These are phyloP conservation scores for Oryza coarctata DNA, from an alignment of 176 grass and related monocot genomes.

Conservation along the genomic window DNA sequence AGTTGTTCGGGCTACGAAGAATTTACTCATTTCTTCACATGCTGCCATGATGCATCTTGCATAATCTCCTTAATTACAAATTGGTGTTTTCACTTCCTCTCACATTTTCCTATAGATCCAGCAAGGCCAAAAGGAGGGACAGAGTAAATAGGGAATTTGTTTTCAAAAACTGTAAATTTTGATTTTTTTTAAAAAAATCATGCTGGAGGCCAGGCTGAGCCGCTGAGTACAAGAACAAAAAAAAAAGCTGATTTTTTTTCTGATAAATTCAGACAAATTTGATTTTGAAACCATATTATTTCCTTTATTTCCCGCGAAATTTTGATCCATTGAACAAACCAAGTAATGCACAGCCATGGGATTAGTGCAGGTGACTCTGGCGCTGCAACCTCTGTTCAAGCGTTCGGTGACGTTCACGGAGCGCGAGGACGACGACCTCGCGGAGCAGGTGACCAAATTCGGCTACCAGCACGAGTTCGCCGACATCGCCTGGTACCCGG, in stretches of 20 bases:
- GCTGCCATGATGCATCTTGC: neutral
- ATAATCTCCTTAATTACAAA: neutral
- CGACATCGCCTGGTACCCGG: constrained; percentile 69
- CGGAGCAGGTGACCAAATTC: constrained; percentile 42
- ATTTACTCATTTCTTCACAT: constrained; percentile 13
- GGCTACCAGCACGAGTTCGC: constrained; percentile 60
- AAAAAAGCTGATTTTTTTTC: too few species aligned
- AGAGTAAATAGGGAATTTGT: neutral
- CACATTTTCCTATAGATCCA: neutral
- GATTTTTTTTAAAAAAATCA: too few species aligned
- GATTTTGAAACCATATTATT: too few species aligned
- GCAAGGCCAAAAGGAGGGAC: neutral
- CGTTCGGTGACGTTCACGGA: constrained; percentile 56
- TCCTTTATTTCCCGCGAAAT: too few species aligned
- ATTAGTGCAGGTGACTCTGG: constrained; percentile 55
- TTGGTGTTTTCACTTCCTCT: neutral
- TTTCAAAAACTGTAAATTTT: too few species aligned
- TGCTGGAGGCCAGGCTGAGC: too few species aligned
- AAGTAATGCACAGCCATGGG: neutral
- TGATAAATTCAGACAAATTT: too few species aligned
- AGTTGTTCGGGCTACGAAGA: neutral
- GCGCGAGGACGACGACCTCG: constrained; percentile 46
- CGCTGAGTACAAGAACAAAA: too few species aligned
- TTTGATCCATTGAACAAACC: too few species aligned
- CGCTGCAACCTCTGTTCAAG: constrained; percentile 77